phyloP scores from a whole-genome alignment of 306 rosid species.

The Castanea mollissima region DNA sequence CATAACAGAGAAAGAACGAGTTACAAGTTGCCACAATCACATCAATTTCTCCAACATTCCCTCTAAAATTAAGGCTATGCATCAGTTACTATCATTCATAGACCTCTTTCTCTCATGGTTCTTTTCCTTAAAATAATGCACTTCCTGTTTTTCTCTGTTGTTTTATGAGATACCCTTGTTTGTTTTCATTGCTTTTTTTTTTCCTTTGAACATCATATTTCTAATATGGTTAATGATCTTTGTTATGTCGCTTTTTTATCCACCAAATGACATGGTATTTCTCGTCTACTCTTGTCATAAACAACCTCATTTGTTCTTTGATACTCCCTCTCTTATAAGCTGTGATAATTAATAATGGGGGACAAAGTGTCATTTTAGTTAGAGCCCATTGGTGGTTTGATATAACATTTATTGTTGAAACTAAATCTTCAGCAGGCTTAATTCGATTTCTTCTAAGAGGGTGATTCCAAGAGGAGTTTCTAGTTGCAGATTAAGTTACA shows the following conservation, averaged over 20 bases:
- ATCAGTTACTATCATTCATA: too few relatives aligned
- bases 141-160: too few relatives aligned
- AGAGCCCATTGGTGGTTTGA: neutral
- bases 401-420: neutral
- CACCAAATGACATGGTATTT: neutral
- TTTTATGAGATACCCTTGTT: too few relatives aligned
- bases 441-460: neutral
- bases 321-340: neutral
- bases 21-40: too few relatives aligned
- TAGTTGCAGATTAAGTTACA: neutral
- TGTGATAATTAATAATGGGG: neutral
- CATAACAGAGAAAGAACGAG: too few relatives aligned
- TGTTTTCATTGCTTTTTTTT: too few relatives aligned
- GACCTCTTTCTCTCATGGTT: too few relatives aligned
- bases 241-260: neutral
- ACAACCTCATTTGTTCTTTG: neutral
- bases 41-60: too few relatives aligned
- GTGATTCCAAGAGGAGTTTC: neutral
- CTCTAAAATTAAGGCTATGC: too few relatives aligned
- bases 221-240: neutral
- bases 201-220: too few relatives aligned
- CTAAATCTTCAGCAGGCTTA: neutral
- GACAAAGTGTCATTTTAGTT: neutral
- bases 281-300: neutral
- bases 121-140: too few relatives aligned